A percentile compares a stretch with the other conserved stretches of the same genome.
Conservation (phyloP, 257 asterid genomes). For the Penstemon newberryi region DNA sequence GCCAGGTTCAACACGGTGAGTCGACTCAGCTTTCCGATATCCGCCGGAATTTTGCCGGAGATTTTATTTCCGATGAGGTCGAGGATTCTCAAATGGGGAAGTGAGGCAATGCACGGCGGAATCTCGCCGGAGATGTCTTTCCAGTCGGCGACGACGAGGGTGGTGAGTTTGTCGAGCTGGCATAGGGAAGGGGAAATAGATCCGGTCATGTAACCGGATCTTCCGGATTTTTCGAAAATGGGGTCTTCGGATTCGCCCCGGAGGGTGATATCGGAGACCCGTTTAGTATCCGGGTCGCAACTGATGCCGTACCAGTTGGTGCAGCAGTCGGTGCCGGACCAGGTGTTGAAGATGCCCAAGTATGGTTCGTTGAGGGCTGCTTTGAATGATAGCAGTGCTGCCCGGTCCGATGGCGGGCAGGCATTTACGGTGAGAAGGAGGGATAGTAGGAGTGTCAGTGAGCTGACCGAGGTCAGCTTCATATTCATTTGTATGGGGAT, state of each 20-base stretch:
- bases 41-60: conserved; percentile 70
- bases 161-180: conserved; percentile 73
- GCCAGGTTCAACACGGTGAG: conserved; percentile 83
- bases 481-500: conserved; percentile 8
- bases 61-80: conserved; percentile 84
- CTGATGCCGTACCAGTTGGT: conserved; percentile 77
- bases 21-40: conserved; percentile 57
- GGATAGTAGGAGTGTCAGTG: conserved; percentile 38
- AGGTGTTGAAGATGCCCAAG: conserved; percentile 71
- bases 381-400: conserved; percentile 59
- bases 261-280: conserved; percentile 78
- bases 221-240: conserved; percentile 77
- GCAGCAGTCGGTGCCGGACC: conserved; percentile 88
- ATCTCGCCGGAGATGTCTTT: conserved; percentile 77
- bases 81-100: conserved; percentile 58
- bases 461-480: conserved; percentile 28
- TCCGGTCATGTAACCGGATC: conserved; percentile 96
- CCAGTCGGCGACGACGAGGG: conserved; percentile 91
- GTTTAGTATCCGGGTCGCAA: conserved; percentile 77
- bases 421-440: conserved; percentile 35
- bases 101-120: conserved; percentile 66
- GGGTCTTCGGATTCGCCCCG: conserved; percentile 98
- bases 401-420: conserved; percentile 71
- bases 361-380: conserved; percentile 75
- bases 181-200: conserved; percentile 69